Percentiles rank a stretch among this genome's conserved stretches.
Evolutionary conservation across 495 filamentous ascomycete species (phyloP).

Genomic region (Tuber borchii): DNA sequence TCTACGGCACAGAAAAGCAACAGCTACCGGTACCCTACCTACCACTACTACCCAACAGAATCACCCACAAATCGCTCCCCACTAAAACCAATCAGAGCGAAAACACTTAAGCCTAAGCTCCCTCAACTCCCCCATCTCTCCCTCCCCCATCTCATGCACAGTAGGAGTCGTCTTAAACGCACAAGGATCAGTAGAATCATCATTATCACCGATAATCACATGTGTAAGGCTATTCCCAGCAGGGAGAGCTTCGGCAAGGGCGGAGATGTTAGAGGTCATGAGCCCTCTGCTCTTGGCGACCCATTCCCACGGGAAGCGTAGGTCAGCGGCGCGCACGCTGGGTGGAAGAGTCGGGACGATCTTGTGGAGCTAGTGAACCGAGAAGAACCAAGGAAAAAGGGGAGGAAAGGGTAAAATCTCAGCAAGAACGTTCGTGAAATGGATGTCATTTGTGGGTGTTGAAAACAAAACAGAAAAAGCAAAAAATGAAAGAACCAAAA

Average conservation of each 20-base stretch:
- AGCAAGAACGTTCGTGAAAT: background rate
- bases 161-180: background rate
- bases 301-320: background rate
- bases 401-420: background rate
- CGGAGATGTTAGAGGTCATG: background rate
- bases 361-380: background rate
- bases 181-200: background rate
- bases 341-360: background rate
- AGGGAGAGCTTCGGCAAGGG: background rate
- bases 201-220: background rate
- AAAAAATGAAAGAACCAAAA: background rate
- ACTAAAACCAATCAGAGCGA: background rate
- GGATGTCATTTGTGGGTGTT: background rate
- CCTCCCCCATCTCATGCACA: background rate
- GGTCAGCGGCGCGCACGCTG: background rate
- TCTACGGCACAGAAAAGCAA: background rate
- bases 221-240: background rate
- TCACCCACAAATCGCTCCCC: background rate
- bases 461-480: background rate
- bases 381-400: background rate
- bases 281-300: background rate
- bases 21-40: background rate
- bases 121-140: background rate
- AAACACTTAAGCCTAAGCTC: constrained; percentile 1
- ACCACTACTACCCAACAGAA: background rate